phyloP scores from a whole-genome alignment of 306 rosid species.

The Canavalia ensiformis region DNA sequence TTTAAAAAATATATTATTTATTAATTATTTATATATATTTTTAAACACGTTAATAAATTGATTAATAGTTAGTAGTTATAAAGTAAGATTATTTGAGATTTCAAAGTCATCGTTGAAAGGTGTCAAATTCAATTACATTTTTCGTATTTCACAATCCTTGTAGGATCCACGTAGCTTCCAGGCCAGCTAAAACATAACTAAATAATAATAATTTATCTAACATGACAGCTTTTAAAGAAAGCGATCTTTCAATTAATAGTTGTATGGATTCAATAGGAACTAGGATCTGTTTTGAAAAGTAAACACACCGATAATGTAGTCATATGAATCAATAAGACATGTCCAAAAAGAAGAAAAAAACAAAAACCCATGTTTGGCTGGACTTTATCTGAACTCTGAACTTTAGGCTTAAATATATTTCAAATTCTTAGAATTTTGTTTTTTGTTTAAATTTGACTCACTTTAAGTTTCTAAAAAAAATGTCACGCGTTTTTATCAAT shows the following conservation, averaged over 20 bases:
- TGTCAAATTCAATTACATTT: neutral
- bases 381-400: too few species aligned
- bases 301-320: neutral
- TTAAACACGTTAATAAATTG: too few species aligned
- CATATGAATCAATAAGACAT: too few species aligned
- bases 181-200: constrained; percentile 1
- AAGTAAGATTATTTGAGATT: neutral
- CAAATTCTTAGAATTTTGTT: too few species aligned
- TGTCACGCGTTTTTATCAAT: too few species aligned
- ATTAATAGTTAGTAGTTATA: neutral
- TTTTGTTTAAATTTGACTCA: too few species aligned
- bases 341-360: too few species aligned
- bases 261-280: neutral
- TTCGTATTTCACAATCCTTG: neutral
- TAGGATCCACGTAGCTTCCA: neutral
- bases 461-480: too few species aligned
- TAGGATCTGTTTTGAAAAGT: neutral
- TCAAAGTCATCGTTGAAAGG: neutral
- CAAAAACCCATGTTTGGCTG: too few species aligned
- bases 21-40: too few species aligned
- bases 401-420: too few species aligned
- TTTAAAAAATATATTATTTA: too few species aligned
- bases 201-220: constrained; percentile 11
- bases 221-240: neutral
- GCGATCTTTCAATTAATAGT: neutral